Conservation (phyloP, 2,329 filamentous ascomycete species). For the Dactylellina cionopaga region DNA sequence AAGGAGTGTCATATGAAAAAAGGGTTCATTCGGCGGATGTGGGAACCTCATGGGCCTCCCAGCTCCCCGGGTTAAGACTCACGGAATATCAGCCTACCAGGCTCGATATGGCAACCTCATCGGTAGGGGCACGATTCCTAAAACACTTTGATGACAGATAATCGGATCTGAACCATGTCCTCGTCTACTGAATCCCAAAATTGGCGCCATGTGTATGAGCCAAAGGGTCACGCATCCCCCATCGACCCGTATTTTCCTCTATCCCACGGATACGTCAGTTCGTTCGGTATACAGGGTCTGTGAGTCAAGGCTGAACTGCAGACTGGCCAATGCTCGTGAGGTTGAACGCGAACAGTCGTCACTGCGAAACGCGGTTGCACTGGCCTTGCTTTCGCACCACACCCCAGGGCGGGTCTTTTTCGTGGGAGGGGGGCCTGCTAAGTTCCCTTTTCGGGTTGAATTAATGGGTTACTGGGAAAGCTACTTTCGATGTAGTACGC, state of each 20-base stretch:
- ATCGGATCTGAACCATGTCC: constrained; percentile 44
- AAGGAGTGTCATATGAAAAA: constrained; percentile 38
- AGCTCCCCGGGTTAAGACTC: constrained; percentile 49
- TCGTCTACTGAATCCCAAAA: constrained; percentile 51
- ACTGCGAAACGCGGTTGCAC: constrained; percentile 46
- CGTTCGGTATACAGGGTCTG: constrained; percentile 28
- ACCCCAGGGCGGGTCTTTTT: constrained; percentile 27
- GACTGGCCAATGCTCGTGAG: constrained; percentile 44
- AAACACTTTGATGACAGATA: constrained; percentile 53
- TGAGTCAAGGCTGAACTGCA: constrained; percentile 51
- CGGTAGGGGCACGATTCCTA: constrained; percentile 32
- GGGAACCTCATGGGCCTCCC: constrained; percentile 35
- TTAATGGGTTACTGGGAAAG: constrained; percentile 36
- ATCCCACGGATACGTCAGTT: constrained; percentile 42
- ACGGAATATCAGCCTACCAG: constrained; percentile 41
- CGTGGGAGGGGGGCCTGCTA: constrained; percentile 40
- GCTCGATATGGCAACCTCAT: constrained; percentile 38
- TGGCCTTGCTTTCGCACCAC: constrained; percentile 39
- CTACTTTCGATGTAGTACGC: constrained; percentile 36
- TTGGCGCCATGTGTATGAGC: constrained; percentile 51
- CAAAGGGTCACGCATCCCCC: constrained; percentile 47
- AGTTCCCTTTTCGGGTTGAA: constrained; percentile 21
- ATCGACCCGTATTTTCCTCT: constrained; percentile 32
- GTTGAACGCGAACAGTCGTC: constrained; percentile 46
- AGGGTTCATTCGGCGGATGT: constrained; percentile 26